Conservation (phyloP, 2,329 filamentous ascomycete species). For the Botryotinia globosa region DNA sequence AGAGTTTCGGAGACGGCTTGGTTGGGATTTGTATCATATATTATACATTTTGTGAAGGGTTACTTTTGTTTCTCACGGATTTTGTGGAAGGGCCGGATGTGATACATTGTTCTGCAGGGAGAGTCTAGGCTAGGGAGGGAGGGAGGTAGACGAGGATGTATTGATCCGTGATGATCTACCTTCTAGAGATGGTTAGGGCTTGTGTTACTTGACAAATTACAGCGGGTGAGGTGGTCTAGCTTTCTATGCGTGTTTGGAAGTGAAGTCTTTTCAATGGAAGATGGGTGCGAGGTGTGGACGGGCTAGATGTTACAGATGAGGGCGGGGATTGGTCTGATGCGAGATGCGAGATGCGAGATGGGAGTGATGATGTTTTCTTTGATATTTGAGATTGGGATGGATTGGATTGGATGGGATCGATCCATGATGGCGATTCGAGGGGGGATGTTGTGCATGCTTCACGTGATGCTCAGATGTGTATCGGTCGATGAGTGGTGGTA, state of each 20-base stretch:
- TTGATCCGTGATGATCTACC: background rate
- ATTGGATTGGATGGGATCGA: background rate
- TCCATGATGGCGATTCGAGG: background rate
- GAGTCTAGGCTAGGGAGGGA: background rate
- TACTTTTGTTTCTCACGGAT: no score
- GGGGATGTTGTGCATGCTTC: background rate
- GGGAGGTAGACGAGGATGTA: background rate
- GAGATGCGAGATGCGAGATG: background rate
- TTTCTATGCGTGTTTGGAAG: background rate
- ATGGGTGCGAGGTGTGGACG: background rate
- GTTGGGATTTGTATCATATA: no score
- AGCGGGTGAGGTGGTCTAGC: no score
- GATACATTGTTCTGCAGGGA: background rate
- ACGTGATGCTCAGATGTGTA: background rate
- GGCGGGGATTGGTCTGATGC: background rate
- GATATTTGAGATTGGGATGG: background rate
- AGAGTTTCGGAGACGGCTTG: no score
- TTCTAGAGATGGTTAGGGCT: slow-evolving; percentile 5
- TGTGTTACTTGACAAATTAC: background rate
- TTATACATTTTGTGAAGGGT: no score
- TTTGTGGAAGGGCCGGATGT: background rate
- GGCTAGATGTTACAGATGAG: background rate
- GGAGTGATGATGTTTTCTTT: background rate
- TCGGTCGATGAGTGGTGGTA: no score
- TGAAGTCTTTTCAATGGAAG: background rate